Evolutionary conservation across 73 alveolate species (phyloP).

Genomic region (Tetrahymena elliotti): DNA sequence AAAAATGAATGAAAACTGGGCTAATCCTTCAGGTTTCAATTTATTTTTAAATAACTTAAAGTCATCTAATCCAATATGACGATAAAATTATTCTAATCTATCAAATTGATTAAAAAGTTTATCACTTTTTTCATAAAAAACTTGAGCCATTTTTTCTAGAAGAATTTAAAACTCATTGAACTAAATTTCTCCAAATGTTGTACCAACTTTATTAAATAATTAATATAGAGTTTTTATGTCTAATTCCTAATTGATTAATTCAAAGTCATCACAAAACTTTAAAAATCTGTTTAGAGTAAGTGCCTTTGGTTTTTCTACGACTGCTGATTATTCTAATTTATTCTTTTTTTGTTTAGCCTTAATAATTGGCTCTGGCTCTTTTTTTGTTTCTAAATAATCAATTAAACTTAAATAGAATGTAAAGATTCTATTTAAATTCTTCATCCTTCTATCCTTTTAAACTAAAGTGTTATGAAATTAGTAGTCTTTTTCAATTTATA

Average conservation of each 20-base stretch:
- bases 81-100: not conserved
- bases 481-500: not conserved
- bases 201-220: not conserved
- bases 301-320: not conserved
- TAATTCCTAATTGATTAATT: not conserved
- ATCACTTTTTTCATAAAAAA: not conserved
- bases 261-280: not conserved
- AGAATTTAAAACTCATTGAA: not conserved
- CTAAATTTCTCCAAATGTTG: not conserved
- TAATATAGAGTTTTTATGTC: not conserved
- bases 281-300: not conserved
- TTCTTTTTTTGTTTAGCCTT: not conserved
- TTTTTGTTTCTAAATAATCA: not conserved
- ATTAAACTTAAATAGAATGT: not conserved
- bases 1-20: not conserved
- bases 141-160: not conserved
- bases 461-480: not conserved
- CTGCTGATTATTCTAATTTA: not conserved
- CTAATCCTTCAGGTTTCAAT: not conserved
- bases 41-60: not conserved
- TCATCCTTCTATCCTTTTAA: not conserved
- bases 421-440: not conserved
- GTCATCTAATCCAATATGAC: not conserved
- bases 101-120: not conserved
- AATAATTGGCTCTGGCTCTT: not conserved